These are phyloP conservation scores for Dryadomyces sulphureus DNA, from an alignment of 2,329 filamentous ascomycete genomes.

Conservation along the genomic window DNA sequence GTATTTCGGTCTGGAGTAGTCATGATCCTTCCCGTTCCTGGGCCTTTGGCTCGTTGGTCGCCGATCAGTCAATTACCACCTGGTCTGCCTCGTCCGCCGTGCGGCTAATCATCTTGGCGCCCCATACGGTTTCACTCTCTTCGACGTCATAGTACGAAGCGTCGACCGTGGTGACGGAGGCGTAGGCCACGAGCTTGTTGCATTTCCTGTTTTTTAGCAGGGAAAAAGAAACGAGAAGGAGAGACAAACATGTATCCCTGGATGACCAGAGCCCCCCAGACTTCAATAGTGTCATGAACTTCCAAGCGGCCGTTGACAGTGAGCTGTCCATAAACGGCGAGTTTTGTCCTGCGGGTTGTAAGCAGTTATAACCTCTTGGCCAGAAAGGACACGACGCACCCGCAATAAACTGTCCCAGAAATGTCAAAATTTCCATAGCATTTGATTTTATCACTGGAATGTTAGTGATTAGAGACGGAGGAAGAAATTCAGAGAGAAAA, in stretches of 20 bases:
- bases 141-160: slow-evolving; percentile 27
- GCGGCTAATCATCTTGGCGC: slow-evolving; percentile 24
- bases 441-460: slow-evolving; percentile 25
- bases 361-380: background rate
- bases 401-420: slow-evolving; percentile 22
- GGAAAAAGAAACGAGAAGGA: background rate
- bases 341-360: slow-evolving; percentile 21
- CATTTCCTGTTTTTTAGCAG: slow-evolving; percentile 20
- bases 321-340: slow-evolving; percentile 32
- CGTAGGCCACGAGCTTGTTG: slow-evolving; percentile 27
- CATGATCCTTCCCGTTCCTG: no score
- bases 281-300: slow-evolving; percentile 25
- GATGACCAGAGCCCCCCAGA: slow-evolving; percentile 31
- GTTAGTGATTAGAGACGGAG: background rate
- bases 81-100: slow-evolving; percentile 25
- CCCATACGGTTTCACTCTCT: slow-evolving; percentile 26
- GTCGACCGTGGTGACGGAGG: slow-evolving; percentile 29
- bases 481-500: background rate
- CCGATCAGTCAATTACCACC: no score
- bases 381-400: slow-evolving; percentile 15
- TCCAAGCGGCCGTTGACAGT: slow-evolving; percentile 27
- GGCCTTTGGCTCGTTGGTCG: no score
- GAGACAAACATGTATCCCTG: slow-evolving; percentile 26
- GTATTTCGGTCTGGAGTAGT: no score
- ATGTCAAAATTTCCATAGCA: slow-evolving; percentile 30